These are phyloP conservation scores for Fusarium abutilonis DNA, from an alignment of 2,329 filamentous ascomycete genomes.

Conservation along the genomic window DNA sequence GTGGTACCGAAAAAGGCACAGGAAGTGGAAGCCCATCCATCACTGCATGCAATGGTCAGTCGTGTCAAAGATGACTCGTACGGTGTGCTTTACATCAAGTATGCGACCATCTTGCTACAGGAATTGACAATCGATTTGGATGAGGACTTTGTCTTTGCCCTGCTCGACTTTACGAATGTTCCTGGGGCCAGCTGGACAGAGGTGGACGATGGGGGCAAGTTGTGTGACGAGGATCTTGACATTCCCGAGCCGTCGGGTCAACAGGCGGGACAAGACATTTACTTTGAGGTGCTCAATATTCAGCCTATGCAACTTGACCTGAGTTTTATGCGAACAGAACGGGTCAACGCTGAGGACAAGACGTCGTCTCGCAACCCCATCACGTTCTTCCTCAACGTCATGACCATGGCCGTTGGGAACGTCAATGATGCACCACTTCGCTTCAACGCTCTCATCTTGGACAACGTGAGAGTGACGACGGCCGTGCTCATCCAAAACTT, in stretches of 20 bases:
- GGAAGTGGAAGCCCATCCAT: slow-evolving; percentile 95
- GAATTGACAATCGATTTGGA: slow-evolving; percentile 99
- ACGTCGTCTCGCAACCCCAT: slow-evolving; percentile 89
- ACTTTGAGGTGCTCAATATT: slow-evolving; percentile 96
- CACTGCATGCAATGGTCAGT: slow-evolving; percentile 89
- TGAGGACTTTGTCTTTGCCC: slow-evolving; percentile 96
- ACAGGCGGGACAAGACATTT: slow-evolving; percentile 90
- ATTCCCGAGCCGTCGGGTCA: slow-evolving; percentile 91
- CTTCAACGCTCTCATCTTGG: slow-evolving; percentile 91
- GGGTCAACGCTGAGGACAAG: slow-evolving; percentile 95
- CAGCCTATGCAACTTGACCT: slow-evolving; percentile 98
- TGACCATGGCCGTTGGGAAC: slow-evolving; percentile 99
- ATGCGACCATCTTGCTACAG: slow-evolving; percentile 90
- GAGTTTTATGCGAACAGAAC: slow-evolving; percentile 95
- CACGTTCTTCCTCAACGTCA: slow-evolving; percentile 98
- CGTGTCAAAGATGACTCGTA: slow-evolving; percentile 98
- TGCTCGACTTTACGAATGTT: slow-evolving; percentile 93
- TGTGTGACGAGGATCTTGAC: slow-evolving; percentile 89
- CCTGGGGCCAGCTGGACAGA: slow-evolving; percentile 82
- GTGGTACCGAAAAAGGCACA: slow-evolving; percentile 97
- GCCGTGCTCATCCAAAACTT: slow-evolving; percentile 86
- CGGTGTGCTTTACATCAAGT: slow-evolving; percentile 97
- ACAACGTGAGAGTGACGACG: slow-evolving; percentile 92
- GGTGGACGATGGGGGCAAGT: slow-evolving; percentile 77
- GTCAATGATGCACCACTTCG: slow-evolving; percentile 97